Conservation (phyloP, 441 rosid genomes). For the Omphalea diandra region DNA sequence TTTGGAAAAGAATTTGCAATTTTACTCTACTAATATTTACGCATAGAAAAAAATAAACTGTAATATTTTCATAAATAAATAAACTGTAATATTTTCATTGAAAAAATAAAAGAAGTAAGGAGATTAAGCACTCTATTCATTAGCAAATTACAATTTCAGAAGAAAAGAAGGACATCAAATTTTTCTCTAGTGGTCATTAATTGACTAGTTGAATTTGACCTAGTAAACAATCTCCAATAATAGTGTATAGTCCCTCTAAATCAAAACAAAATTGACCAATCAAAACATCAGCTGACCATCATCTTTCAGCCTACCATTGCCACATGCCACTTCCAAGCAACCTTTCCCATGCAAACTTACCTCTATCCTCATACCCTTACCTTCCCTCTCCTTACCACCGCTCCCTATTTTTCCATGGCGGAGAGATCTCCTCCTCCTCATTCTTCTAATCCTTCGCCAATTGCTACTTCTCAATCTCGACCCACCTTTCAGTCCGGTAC, state of each 20-base stretch:
- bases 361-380: slow-evolving; percentile 10
- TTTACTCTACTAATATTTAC: no score
- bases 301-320: slow-evolving; percentile 14
- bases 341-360: slow-evolving; percentile 22
- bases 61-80: no score
- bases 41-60: no score
- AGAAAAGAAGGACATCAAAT: no score
- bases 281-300: background rate
- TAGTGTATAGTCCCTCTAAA: background rate
- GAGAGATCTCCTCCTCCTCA: slow-evolving; percentile 29
- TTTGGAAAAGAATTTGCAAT: no score
- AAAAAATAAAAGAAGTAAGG: no score
- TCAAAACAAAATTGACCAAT: slow-evolving; percentile 4
- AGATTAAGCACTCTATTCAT: no score
- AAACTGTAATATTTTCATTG: no score
- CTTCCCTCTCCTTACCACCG: slow-evolving; percentile 18
- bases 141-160: no score
- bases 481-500: slow-evolving; percentile 31
- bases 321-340: slow-evolving; percentile 5
- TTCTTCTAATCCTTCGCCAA: slow-evolving; percentile 15
- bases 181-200: no score
- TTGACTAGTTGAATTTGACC: no score
- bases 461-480: background rate
- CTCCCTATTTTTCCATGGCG: slow-evolving; percentile 43
- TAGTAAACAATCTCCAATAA: slow-evolving; percentile 16